Percentiles rank a stretch among this genome's conserved stretches.
Conservation (phyloP, 768 basidiomycete species). For the Boletus tomentosulus region DNA sequence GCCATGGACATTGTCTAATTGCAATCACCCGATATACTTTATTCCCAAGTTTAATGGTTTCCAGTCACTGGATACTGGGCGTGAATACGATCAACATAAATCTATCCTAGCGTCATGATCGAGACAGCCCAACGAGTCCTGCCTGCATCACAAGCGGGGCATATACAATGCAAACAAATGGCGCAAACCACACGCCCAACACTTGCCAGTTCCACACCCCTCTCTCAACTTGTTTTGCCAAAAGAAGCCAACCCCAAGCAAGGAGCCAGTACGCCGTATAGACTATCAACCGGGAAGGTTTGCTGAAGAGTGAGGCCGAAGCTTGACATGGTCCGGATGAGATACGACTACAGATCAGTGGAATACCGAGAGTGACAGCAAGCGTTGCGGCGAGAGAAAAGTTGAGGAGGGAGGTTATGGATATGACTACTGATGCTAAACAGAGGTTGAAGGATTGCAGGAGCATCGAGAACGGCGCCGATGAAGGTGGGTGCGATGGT, state of each 20-base stretch:
- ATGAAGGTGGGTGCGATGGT: slow-evolving; percentile 21
- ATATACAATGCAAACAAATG: slow-evolving; percentile 78
- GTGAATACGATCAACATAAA: not conserved
- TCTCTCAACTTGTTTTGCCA: slow-evolving; percentile 40
- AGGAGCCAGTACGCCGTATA: slow-evolving; percentile 42
- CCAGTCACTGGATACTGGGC: not conserved
- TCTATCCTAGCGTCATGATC: slow-evolving; percentile 5
- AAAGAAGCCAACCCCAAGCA: slow-evolving; percentile 56
- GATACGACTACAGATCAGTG: slow-evolving; percentile 49
- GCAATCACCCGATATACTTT: not conserved
- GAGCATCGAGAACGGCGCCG: slow-evolving; percentile 42
- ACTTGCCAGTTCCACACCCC: slow-evolving; percentile 77
- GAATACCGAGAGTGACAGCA: slow-evolving; percentile 59
- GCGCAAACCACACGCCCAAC: slow-evolving; percentile 77
- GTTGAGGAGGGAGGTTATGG: slow-evolving; percentile 83
- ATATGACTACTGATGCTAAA: slow-evolving; percentile 81
- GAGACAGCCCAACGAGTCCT: slow-evolving; percentile 47
- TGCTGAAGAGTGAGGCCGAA: slow-evolving; percentile 26
- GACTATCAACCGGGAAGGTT: slow-evolving; percentile 3
- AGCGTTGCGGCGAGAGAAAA: slow-evolving; percentile 83
- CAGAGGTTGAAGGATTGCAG: slow-evolving; percentile 78
- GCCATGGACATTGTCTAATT: slow-evolving; percentile 32
- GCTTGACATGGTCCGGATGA: slow-evolving; percentile 19
- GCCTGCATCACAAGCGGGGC: slow-evolving; percentile 71
- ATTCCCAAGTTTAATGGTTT: not conserved